These are phyloP conservation scores for Aspergillus felis DNA, from an alignment of 2,329 filamentous ascomycete genomes.

Conservation along the genomic window DNA sequence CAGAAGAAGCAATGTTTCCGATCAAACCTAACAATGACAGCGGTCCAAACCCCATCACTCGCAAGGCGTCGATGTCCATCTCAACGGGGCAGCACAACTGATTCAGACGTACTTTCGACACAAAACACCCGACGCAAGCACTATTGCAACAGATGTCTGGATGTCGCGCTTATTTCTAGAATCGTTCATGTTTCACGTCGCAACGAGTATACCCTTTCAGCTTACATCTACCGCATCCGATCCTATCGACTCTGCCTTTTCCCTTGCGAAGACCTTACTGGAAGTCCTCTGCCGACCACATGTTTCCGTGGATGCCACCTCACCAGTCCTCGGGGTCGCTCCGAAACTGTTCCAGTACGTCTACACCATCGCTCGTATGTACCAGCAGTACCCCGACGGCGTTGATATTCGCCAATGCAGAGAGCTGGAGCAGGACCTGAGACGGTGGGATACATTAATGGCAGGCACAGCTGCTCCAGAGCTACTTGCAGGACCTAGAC, in stretches of 20 bases:
- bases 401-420: not conserved
- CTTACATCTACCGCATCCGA: not conserved
- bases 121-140: not conserved
- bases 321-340: constrained; percentile 19
- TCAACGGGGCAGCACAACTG: constrained; percentile 19
- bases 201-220: constrained; percentile 24
- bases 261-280: constrained; percentile 10
- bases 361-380: constrained; percentile 9
- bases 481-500: constrained; percentile 4
- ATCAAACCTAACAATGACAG: constrained; percentile 2
- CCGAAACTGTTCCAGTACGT: constrained; percentile 19
- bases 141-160: constrained; percentile 1
- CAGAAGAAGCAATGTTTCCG: no score
- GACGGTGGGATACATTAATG: not conserved
- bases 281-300: constrained; percentile 3
- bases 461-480: not conserved
- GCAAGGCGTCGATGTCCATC: constrained; percentile 16
- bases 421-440: constrained; percentile 3
- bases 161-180: constrained; percentile 17
- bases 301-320: constrained; percentile 4
- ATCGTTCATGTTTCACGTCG: constrained; percentile 24
- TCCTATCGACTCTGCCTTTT: constrained; percentile 17
- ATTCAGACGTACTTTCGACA: constrained; percentile 10
- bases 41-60: constrained; percentile 16
- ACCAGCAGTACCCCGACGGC: constrained; percentile 3